Conservation (phyloP, 1,284 basidiomycete species). For the Naganishia liquefaciens region DNA sequence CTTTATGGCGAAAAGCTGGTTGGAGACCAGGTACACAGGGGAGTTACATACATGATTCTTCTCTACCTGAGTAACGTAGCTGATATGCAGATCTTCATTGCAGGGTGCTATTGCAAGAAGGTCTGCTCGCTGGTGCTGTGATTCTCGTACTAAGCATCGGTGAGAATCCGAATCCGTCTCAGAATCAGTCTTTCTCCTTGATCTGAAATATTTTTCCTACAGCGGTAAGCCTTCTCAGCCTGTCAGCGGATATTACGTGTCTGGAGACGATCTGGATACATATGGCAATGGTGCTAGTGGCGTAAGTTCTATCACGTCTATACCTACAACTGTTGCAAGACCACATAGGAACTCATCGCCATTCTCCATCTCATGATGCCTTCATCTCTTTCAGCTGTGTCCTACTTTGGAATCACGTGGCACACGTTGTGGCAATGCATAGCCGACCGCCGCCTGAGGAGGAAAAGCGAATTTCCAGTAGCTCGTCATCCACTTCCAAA, state of each 20-base stretch:
- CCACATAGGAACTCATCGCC: not conserved
- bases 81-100: not conserved
- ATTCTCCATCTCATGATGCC: too few species aligned
- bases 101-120: slow-evolving; percentile 14
- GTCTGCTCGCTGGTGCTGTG: slow-evolving; percentile 5
- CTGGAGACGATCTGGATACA: slow-evolving; percentile 22
- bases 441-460: slow-evolving; percentile 7
- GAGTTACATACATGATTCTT: not conserved
- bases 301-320: too few species aligned
- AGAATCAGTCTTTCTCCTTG: not conserved
- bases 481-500: slow-evolving; percentile 3
- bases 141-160: slow-evolving; percentile 10
- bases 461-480: slow-evolving; percentile 1
- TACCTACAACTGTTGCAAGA: not conserved
- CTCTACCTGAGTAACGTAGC: not conserved
- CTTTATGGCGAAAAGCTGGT: slow-evolving; percentile 7
- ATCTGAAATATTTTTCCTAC: not conserved
- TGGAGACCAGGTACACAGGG: slow-evolving; percentile 12
- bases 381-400: slow-evolving; percentile 6
- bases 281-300: slow-evolving; percentile 22
- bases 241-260: not conserved
- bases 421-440: slow-evolving; percentile 8
- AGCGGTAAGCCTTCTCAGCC: slow-evolving; percentile 21
- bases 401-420: slow-evolving; percentile 31
- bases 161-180: not conserved